Conservation (phyloP, 2,329 filamentous ascomycete genomes). For the Diplodia intermedia region DNA sequence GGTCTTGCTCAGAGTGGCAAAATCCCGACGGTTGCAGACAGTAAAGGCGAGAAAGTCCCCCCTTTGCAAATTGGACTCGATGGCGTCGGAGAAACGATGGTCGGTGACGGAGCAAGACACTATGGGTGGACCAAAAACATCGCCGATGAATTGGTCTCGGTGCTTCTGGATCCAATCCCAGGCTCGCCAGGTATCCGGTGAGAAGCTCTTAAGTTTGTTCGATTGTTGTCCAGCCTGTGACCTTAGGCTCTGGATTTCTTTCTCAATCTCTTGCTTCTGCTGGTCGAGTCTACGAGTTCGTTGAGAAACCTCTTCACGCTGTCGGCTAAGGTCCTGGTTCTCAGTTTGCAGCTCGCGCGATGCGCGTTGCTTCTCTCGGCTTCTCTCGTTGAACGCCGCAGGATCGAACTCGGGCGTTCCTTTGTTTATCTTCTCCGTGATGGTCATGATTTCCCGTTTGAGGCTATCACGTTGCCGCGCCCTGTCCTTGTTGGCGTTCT, state of each 20-base stretch:
- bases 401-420: constrained; percentile 72
- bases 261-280: constrained; percentile 33
- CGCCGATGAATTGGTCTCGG: constrained; percentile 70
- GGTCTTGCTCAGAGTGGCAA: constrained; percentile 63
- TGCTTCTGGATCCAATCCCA: constrained; percentile 86
- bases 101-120: constrained; percentile 82
- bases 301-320: constrained; percentile 31
- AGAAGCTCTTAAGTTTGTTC: constrained; percentile 66
- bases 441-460: constrained; percentile 51
- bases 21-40: constrained; percentile 76
- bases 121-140: constrained; percentile 81
- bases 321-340: constrained; percentile 30
- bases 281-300: constrained; percentile 41
- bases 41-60: constrained; percentile 71
- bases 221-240: constrained; percentile 79
- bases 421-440: constrained; percentile 67
- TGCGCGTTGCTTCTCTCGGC: constrained; percentile 63
- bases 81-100: constrained; percentile 65
- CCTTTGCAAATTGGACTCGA: constrained; percentile 63
- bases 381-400: constrained; percentile 72
- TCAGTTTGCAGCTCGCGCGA: constrained; percentile 59
- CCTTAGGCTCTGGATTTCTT: constrained; percentile 64
- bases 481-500: constrained; percentile 43
- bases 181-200: constrained; percentile 69
- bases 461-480: not conserved